Percentiles rank a stretch among this genome's conserved stretches.
Evolutionary conservation across 2,329 filamentous ascomycete genomes (phyloP).

Genomic region (Ophiosphaerella herpotricha): DNA sequence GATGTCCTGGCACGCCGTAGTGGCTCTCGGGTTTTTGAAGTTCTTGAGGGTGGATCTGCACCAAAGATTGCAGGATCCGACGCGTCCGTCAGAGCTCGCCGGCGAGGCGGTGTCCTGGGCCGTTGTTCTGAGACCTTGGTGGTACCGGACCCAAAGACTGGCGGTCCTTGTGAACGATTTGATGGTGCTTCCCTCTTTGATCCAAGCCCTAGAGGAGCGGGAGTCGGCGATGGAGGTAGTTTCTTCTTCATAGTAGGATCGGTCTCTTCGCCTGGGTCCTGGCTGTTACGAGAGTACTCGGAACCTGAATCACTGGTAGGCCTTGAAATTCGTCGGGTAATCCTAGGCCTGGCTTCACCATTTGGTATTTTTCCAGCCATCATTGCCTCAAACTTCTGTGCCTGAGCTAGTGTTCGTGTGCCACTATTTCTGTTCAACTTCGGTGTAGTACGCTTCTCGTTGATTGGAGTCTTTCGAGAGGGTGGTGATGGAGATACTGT

Average conservation of each 20-base stretch:
- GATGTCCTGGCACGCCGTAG: background rate
- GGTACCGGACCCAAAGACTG: background rate
- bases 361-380: slow-evolving; percentile 19
- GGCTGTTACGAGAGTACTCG: slow-evolving; percentile 17
- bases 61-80: slow-evolving; percentile 8
- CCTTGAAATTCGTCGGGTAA: slow-evolving; percentile 9
- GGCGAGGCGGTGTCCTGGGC: slow-evolving; percentile 9
- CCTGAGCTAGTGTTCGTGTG: slow-evolving; percentile 32
- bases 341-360: background rate
- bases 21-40: background rate
- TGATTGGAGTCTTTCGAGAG: background rate
- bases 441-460: slow-evolving; percentile 24
- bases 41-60: background rate
- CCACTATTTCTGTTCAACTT: slow-evolving; percentile 33
- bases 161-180: background rate
- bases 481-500: background rate
- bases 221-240: slow-evolving; percentile 1
- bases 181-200: slow-evolving; percentile 4
- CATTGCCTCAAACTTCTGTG: slow-evolving; percentile 38
- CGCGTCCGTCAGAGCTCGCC: background rate
- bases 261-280: background rate
- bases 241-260: slow-evolving; percentile 1
- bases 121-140: background rate
- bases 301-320: slow-evolving; percentile 18
- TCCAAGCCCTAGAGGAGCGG: slow-evolving; percentile 4